Conservation (phyloP, 495 filamentous ascomycete species). For the Hypoxylon subgilvum region DNA sequence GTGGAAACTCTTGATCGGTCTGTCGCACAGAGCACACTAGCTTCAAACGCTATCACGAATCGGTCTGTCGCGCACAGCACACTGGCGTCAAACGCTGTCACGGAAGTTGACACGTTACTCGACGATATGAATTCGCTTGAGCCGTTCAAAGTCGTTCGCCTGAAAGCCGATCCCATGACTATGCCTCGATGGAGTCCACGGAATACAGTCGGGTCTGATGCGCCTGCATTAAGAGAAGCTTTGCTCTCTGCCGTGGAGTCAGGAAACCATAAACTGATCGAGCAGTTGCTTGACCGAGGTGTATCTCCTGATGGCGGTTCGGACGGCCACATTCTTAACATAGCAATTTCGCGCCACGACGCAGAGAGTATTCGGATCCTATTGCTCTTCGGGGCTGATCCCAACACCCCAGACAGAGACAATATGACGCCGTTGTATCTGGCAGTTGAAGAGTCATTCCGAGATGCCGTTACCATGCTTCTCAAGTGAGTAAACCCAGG, state of each 20-base stretch:
- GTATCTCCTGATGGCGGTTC: conserved; percentile 52
- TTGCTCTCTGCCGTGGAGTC: conserved; percentile 48
- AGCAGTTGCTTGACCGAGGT: conserved; percentile 60
- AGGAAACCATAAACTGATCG: conserved; percentile 53
- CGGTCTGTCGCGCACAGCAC: background rate
- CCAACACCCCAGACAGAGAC: conserved; percentile 50
- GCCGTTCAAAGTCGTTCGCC: conserved; percentile 42
- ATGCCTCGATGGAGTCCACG: conserved; percentile 50
- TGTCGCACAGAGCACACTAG: conserved; percentile 12
- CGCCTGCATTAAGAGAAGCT: conserved; percentile 39
- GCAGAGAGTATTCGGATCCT: conserved; percentile 54
- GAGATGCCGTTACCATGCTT: conserved; percentile 53
- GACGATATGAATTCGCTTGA: conserved; percentile 42
- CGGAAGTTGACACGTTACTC: conserved; percentile 39
- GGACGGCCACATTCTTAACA: conserved; percentile 47
- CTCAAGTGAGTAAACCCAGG: conserved; percentile 41
- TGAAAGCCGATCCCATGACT: conserved; percentile 42
- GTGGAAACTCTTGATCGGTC: conserved; percentile 25
- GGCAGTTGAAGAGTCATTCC: conserved; percentile 51
- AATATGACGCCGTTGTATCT: conserved; percentile 51
- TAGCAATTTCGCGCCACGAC: conserved; percentile 54
- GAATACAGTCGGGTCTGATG: conserved; percentile 41
- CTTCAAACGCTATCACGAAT: conserved; percentile 28
- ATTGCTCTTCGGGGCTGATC: conserved; percentile 55
- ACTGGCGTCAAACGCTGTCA: conserved; percentile 20